phyloP scores from a whole-genome alignment of 2,329 filamentous ascomycete species.

The Daldinia sp. region DNA sequence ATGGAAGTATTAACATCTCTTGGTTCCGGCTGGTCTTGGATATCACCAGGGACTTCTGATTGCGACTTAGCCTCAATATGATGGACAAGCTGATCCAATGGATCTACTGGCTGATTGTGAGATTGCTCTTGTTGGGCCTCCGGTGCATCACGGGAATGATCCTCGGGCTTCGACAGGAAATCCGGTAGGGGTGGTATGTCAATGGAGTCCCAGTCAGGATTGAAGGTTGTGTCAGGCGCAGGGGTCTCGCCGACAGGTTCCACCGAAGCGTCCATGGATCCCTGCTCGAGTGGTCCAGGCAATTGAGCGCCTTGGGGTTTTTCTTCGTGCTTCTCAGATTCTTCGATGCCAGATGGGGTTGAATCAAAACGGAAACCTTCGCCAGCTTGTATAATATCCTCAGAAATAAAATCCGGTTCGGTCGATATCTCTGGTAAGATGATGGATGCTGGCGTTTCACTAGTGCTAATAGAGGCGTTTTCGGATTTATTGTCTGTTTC shows the following conservation, averaged over 20 bases:
- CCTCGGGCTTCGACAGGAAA: constrained; percentile 14
- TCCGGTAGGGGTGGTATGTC: constrained; percentile 24
- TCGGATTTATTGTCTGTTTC: constrained; percentile 39
- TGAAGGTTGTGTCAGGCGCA: constrained; percentile 26
- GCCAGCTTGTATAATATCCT: constrained; percentile 30
- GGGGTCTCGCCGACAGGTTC: constrained; percentile 19
- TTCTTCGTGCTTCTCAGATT: constrained; percentile 45
- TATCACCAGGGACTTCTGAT: constrained; percentile 1
- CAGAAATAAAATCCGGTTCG: constrained; percentile 27
- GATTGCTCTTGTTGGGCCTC: constrained; percentile 13
- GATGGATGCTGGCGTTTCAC: constrained; percentile 21
- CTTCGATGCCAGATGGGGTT: constrained; percentile 25
- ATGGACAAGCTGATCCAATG: constrained; percentile 14
- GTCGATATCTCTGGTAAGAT: constrained; percentile 26
- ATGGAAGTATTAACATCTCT: constrained; percentile 7
- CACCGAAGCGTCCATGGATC: constrained; percentile 29
- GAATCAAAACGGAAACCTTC: constrained; percentile 30
- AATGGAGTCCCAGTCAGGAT: constrained; percentile 26
- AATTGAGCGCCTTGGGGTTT: constrained; percentile 45
- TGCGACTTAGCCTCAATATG: constrained; percentile 15
- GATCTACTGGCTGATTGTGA: constrained; percentile 18
- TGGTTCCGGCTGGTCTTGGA: not conserved
- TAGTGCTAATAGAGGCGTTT: constrained; percentile 20
- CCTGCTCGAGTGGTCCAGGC: constrained; percentile 40
- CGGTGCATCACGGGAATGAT: constrained; percentile 10